phyloP scores from a whole-genome alignment of 768 basidiomycete species.

The Kwoniella europaea region DNA sequence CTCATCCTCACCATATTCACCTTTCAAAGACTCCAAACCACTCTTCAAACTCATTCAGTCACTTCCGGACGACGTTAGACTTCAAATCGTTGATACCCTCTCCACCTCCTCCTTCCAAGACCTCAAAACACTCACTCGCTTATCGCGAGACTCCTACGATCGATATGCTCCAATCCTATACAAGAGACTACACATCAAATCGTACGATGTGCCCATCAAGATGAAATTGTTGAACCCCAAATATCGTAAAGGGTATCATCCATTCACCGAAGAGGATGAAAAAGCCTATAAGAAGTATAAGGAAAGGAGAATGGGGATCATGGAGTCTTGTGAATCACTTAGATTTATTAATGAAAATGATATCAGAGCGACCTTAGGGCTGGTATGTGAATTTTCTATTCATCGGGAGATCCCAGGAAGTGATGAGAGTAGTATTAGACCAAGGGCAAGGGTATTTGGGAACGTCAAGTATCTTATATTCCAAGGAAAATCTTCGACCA shows the following conservation, averaged over 20 bases:
- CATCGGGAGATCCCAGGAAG: too few species aligned
- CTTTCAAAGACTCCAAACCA: too few species aligned
- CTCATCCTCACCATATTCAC: too few species aligned
- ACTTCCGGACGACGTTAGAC: neutral
- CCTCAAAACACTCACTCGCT: neutral
- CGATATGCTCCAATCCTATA: neutral
- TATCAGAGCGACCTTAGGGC: neutral
- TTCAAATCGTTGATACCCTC: neutral
- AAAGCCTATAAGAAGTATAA: neutral
- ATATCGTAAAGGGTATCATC: neutral
- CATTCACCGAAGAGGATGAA: conserved; percentile 2
- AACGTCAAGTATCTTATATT: neutral
- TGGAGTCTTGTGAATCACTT: neutral
- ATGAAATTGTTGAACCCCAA: neutral
- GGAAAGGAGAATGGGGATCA: neutral
- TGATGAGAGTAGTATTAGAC: too few species aligned
- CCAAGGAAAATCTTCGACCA: neutral
- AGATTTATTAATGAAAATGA: neutral
- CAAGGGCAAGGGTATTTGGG: neutral
- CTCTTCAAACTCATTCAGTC: neutral
- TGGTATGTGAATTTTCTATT: neutral
- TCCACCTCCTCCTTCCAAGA: neutral
- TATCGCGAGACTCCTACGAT: neutral
- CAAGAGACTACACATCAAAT: neutral
- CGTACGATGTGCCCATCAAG: neutral